Conservation (phyloP, 139 green algal species). For the Asterochloris sp. region DNA sequence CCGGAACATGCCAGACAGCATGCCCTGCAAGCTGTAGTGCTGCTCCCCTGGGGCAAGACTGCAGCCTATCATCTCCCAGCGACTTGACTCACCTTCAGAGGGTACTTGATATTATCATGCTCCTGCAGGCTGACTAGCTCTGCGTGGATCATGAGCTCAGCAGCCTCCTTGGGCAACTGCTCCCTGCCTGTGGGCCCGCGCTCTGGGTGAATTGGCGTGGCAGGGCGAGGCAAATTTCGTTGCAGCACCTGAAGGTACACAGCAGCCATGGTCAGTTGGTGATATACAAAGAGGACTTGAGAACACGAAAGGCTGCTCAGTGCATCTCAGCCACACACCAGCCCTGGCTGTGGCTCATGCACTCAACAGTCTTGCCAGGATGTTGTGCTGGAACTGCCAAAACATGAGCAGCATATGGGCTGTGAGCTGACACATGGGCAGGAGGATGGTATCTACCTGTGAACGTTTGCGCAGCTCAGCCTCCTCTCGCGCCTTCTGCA, state of each 20-base stretch:
- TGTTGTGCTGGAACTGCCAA: background rate
- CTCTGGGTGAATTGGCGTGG: constrained; percentile 2
- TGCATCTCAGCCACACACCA: background rate
- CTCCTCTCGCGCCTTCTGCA: constrained; percentile 44
- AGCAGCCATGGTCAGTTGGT: background rate
- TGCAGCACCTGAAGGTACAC: constrained; percentile 57
- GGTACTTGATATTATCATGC: constrained; percentile 70
- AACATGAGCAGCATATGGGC: background rate
- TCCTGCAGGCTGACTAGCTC: constrained; percentile 65
- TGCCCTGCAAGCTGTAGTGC: background rate
- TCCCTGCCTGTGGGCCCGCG: background rate
- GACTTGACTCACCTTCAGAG: constrained; percentile 25
- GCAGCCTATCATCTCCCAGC: too few species aligned
- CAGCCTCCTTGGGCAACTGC: constrained; percentile 38
- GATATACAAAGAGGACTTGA: background rate
- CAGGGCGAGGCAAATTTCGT: constrained; percentile 68
- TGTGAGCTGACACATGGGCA: background rate
- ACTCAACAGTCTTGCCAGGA: background rate
- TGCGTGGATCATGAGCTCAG: constrained; percentile 64
- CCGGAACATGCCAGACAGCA: background rate
- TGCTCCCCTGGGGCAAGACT: too few species aligned
- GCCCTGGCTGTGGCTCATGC: background rate
- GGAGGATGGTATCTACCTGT: background rate
- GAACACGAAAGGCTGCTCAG: background rate
- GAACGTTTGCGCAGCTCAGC: constrained; percentile 43